Conservation (phyloP, 371 early-diverging fungal species). For the Apophysomyces elegans region DNA sequence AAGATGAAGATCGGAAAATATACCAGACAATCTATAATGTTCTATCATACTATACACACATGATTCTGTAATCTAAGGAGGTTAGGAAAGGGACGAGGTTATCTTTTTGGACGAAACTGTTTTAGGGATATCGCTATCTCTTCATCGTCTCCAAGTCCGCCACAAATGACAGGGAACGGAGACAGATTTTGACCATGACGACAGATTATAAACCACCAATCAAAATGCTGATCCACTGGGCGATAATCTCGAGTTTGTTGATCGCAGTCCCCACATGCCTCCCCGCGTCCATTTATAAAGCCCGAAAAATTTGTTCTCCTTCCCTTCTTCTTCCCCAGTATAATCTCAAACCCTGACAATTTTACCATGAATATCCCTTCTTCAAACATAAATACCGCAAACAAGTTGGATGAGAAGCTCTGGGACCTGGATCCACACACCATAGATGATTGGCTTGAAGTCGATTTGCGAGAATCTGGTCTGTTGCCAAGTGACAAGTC, state of each 20-base stretch:
- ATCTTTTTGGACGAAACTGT: too few relatives aligned
- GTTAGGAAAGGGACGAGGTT: neutral
- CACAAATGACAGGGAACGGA: neutral
- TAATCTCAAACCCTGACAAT: neutral
- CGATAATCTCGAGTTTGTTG: neutral
- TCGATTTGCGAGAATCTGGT: conserved; percentile 33
- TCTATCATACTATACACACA: neutral
- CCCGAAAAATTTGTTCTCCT: neutral
- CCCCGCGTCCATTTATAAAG: neutral
- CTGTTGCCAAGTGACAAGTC: conserved; percentile 10
- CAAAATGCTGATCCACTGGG: neutral
- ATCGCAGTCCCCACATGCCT: neutral
- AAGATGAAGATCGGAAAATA: neutral
- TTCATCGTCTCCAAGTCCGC: neutral
- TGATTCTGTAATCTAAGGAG: neutral
- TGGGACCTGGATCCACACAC: conserved; percentile 24
- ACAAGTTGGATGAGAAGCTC: neutral
- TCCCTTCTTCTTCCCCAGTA: neutral
- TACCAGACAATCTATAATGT: neutral
- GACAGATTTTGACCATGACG: neutral
- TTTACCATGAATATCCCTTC: neutral
- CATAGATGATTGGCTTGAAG: conserved; percentile 43
- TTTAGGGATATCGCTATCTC: neutral
- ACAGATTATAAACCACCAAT: conserved; percentile 2
- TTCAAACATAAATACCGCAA: neutral